A percentile compares a stretch with the other conserved stretches of the same genome.
Evolutionary conservation across 2,329 filamentous ascomycete genomes (phyloP).

Genomic region (Talaromyces sp.): DNA sequence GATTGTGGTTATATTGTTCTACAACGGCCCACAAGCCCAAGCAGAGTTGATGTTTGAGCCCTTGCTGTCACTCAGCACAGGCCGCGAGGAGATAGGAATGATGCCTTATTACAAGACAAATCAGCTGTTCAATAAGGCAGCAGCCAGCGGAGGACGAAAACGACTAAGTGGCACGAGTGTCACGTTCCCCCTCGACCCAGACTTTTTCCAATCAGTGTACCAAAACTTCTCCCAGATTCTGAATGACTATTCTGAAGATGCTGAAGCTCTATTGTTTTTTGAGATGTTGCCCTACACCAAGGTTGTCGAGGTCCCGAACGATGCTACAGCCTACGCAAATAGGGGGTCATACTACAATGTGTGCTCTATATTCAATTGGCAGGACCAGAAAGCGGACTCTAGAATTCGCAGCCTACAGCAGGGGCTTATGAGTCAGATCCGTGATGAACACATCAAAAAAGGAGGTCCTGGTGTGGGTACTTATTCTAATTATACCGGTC

Average conservation of each 20-base stretch:
- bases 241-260: conserved; percentile 28
- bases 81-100: conserved; percentile 37
- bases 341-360: conserved; percentile 5
- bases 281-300: conserved; percentile 45
- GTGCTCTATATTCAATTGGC: conserved; percentile 4
- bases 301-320: conserved; percentile 34
- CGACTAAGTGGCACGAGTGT: conserved; percentile 48
- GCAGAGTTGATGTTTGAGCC: conserved; percentile 36
- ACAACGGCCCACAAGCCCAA: conserved; percentile 37
- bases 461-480: conserved; percentile 51
- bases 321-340: conserved; percentile 40
- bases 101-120: conserved; percentile 46
- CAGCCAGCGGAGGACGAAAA: conserved; percentile 39
- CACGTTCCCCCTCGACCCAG: conserved; percentile 40
- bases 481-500: conserved; percentile 46
- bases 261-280: conserved; percentile 34
- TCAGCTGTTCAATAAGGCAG: conserved; percentile 36
- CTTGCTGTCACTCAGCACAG: conserved; percentile 38
- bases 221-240: conserved; percentile 32
- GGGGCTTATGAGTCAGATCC: not conserved
- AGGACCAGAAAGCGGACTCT: conserved; percentile 27
- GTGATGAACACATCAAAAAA: conserved; percentile 55
- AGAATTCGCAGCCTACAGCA: conserved; percentile 44
- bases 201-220: conserved; percentile 32
- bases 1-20: conserved; percentile 44